Evolutionary conservation across 1,284 basidiomycete species (phyloP), one percentile per base, ranked within the genome.

Genomic region (Farysia itapuensis): DNA sequence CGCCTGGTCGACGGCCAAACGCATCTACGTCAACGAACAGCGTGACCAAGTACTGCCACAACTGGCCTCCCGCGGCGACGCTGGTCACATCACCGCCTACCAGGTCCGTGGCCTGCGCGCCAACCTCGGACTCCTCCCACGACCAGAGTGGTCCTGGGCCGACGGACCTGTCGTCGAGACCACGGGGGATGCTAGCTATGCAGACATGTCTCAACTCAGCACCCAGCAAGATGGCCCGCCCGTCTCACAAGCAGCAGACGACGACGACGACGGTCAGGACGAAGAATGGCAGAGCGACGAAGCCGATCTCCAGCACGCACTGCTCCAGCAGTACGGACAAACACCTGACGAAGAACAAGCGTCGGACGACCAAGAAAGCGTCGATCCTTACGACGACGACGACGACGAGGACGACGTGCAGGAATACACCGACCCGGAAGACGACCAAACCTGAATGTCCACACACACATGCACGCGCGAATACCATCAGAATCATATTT

Each of bases 1-100:
- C 5, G 58, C 47, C 8, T 61, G 47, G 43, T 48, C 44, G 13
- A 61, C 58, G 1, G 58, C 58, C 2, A 51, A 48, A 28, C 24
- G 42, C 4, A 45, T 61, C 8, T 61, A 41, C 23, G 23, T 61
- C 2, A 31, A 35, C 18, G 51, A 61, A 20, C 47, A 61, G 24
- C 26, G 52, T 9, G 51, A 56, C 38, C 15, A 51, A 9, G 3
- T 56, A 21, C 15, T 56, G 21, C 47, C 58, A 1, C 30, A 43
- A n/a, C 35, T 54, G 3, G 46, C 50, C 2, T 47, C 49, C 12
- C 25, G 49, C 6, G 26, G 26, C 26, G 9, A 9, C 26, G n/a
- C 9, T n/a, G 26, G n/a, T 28, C 26, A 28, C 11, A n/a, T 28
- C 9, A 16, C 31, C 9, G 31, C 11, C 18, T 61, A 61, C 21